Base-by-base conservation (phyloP, 106 monocot genomes). In the Vanilla planifolia region DNA sequence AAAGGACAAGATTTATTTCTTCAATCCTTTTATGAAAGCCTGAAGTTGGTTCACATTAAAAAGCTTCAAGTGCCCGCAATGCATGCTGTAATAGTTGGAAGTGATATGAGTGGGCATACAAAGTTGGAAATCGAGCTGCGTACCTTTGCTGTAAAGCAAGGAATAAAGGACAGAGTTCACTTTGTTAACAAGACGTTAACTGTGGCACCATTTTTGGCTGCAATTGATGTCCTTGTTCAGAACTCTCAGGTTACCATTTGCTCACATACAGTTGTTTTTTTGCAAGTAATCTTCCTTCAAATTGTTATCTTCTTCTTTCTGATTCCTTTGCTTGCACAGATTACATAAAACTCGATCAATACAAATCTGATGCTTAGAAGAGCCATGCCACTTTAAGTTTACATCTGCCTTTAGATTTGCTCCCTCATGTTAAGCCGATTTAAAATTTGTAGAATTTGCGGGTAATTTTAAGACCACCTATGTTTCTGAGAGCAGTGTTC, bases 191-290 rank as follows among this genome's bases (percentile, higher is more conserved):
- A 98, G 60, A 76, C 96, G 25, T 70, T 98, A 57, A 70, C 83
- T 32, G 91, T 98, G 46, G 73, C 84, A 65, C 91, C 96, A 43
- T 98, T 87, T 60, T 70, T 98, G 65, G 87, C 96, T 59, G 96
- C 96, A 20, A 87, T 82, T 22, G 96, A 98, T 75, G 87, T 91
- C 55, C 87, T 98, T 64, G 84, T 91, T 27, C 96, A 98, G 47
- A 98, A 98, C 26, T 98, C 96, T 61, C 95, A 98, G 91, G 94
- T 95, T n/a, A n/a, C n/a, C n/a, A n/a, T n/a, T n/a, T n/a, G n/a
- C n/a, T n/a, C n/a, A n/a, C n/a, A n/a, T n/a, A n/a, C n/a, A n/a
- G n/a, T n/a, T n/a, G n/a, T n/a, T n/a, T n/a, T n/a, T n/a, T n/a
- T n/a, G n/a, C n/a, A n/a, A n/a, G n/a, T n/a, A n/a, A n/a, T n/a